Base-by-base conservation (phyloP, 139 green algal species). In the Parachlorella kessleri region DNA sequence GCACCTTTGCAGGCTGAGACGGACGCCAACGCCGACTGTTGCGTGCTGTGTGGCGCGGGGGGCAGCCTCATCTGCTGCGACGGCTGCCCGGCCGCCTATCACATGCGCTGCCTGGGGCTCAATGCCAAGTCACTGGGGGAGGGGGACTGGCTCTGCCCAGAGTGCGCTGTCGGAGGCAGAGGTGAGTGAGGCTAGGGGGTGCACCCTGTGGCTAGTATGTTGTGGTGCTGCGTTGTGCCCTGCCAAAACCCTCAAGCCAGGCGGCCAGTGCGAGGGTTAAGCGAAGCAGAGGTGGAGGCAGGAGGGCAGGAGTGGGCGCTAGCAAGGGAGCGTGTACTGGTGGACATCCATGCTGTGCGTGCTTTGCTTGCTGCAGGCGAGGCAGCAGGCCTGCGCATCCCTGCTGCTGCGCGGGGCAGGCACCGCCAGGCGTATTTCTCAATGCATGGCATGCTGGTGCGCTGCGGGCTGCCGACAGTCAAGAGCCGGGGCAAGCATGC, bases 21-120 rank as follows among this genome's bases (percentile, higher is more conserved):
- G 7, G 83, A 84, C 65, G 84, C 71, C 80, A 93, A 94, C 70
- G 79, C 76, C 26, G 91, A 98, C 70, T 72, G 65, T 14, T 98
- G 94, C 81, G 84, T 94, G 81, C 78, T 98, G 65, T 98, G 94
- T 79, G 84, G 83, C 40, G 63, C 86, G 71, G 92, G 91, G 26
- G 94, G 94, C 71, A 91, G 82, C 76, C 86, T 98, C 78, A 69
- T 98, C 66, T 98, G 93, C 86, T 98, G 95, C 84, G 95, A 98
- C 73, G 86, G 78, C 76, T 98, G 95, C 84, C 95, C 95, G 0
- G 95, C 91, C 6, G 91, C 94, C 40, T 98, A 93, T 86, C 95
- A 98, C 87, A 64, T 93, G 68, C 82, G 87, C 35, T 98, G 95
- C 83, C 81, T 95, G 48, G 90, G 87, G 4, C 88, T 95, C 79